Evolutionary conservation across 345 rosid species (phyloP).

Genomic region (Acer campestre): DNA sequence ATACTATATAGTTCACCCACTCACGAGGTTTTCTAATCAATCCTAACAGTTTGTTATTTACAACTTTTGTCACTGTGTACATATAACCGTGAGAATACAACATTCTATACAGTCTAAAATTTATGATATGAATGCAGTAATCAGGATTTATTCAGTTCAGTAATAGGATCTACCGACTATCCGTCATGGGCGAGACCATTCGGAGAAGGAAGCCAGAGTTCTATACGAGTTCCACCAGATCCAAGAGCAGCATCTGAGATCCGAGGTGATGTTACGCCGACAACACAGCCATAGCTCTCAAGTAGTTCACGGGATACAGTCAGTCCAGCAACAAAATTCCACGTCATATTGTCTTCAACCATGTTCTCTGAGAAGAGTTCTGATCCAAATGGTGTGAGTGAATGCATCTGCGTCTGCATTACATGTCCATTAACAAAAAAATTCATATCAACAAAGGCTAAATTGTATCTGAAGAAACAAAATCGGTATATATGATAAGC

Average conservation of each 20-base stretch:
- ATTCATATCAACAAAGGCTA: not conserved
- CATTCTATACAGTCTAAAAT: slow-evolving; percentile 13
- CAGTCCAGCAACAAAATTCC: slow-evolving; percentile 93
- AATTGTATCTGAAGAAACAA: not conserved
- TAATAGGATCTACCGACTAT: slow-evolving; percentile 3
- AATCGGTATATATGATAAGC: not conserved
- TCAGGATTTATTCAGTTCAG: not conserved
- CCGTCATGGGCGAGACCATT: slow-evolving; percentile 26
- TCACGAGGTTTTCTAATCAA: not conserved
- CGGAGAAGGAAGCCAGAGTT: slow-evolving; percentile 81
- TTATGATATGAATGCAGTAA: not conserved
- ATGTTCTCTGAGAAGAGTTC: slow-evolving; percentile 66
- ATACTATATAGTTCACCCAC: not conserved
- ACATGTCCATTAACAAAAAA: slow-evolving; percentile 9
- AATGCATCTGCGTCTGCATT: slow-evolving; percentile 90
- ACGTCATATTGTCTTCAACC: slow-evolving; percentile 98
- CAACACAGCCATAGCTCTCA: slow-evolving; percentile 85
- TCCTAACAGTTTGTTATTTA: slow-evolving; percentile 13
- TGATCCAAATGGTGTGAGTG: slow-evolving; percentile 79
- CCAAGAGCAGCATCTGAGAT: slow-evolving; percentile 63
- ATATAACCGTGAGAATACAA: not conserved
- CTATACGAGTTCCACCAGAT: slow-evolving; percentile 82
- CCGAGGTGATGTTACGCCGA: slow-evolving; percentile 82
- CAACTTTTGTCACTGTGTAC: slow-evolving; percentile 1
- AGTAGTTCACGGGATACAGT: slow-evolving; percentile 91